phyloP scores from a whole-genome alignment of 2,329 filamentous ascomycete genomes.

The Didymella glomerata region DNA sequence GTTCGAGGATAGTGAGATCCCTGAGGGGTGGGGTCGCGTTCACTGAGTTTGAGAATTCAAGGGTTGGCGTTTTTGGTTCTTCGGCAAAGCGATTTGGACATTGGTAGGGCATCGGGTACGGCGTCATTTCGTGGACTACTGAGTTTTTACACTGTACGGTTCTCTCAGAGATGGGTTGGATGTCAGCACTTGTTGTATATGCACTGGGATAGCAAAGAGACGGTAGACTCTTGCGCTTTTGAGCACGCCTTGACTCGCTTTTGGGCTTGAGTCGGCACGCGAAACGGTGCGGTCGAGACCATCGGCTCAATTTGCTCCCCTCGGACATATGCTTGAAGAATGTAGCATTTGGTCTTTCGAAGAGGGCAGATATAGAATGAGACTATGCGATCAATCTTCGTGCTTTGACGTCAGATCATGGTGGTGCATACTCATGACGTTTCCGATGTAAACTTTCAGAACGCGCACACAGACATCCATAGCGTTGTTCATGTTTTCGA shows the following conservation, averaged over 20 bases:
- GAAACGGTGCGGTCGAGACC: background rate
- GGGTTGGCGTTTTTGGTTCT: constrained; percentile 11
- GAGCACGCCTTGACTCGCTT: constrained; percentile 13
- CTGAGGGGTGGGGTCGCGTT: constrained; percentile 18
- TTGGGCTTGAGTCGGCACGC: constrained; percentile 13
- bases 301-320: too few relatives aligned
- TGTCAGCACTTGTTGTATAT: background rate
- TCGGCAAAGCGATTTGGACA: background rate
- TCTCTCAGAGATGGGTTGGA: background rate
- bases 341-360: background rate
- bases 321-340: too few relatives aligned
- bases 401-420: too few relatives aligned
- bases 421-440: too few relatives aligned
- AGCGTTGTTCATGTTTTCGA: too few relatives aligned
- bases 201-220: background rate
- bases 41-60: background rate
- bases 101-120: constrained; percentile 8
- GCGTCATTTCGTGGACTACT: background rate
- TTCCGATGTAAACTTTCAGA: too few relatives aligned
- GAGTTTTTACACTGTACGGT: background rate
- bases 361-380: too few relatives aligned
- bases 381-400: too few relatives aligned
- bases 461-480: too few relatives aligned
- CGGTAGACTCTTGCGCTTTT: constrained; percentile 2
- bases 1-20: constrained; percentile 40